Conservation (phyloP, 371 early-diverging fungal genomes). For the Mortierella sp. region DNA sequence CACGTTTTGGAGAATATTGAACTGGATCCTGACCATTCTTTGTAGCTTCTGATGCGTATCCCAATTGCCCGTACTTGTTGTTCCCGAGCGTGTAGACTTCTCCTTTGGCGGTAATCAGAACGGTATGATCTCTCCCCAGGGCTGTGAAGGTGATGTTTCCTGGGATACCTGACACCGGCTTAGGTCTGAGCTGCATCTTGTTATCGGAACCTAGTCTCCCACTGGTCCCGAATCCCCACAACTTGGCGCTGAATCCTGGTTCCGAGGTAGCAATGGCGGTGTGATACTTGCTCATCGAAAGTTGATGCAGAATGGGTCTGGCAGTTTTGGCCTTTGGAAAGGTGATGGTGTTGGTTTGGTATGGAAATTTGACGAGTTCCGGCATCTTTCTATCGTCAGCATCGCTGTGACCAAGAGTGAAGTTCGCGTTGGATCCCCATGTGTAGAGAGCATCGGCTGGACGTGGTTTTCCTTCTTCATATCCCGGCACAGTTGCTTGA, state of each 20-base stretch:
- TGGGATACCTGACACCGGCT: conserved; percentile 59
- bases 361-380: conserved; percentile 68
- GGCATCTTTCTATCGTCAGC: conserved; percentile 72
- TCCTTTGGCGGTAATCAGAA: conserved; percentile 66
- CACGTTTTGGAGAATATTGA: conserved; percentile 67
- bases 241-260: conserved; percentile 56
- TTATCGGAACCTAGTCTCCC: conserved; percentile 77
- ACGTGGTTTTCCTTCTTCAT: conserved; percentile 18
- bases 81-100: conserved; percentile 72
- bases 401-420: conserved; percentile 74
- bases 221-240: conserved; percentile 80
- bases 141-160: conserved; percentile 64
- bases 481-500: conserved; percentile 31
- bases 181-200: conserved; percentile 65
- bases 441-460: conserved; percentile 71
- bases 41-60: conserved; percentile 51
- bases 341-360: conserved; percentile 42
- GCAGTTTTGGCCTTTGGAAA: conserved; percentile 54
- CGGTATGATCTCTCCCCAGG: conserved; percentile 78
- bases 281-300: conserved; percentile 80
- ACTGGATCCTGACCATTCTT: conserved; percentile 56
- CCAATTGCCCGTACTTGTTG: conserved; percentile 78
- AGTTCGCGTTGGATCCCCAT: conserved; percentile 82
- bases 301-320: conserved; percentile 16
- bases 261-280: conserved; percentile 70